These are phyloP conservation scores for Zygosaccharomyces lentus DNA, from an alignment of 805 yeast species.

Conservation along the genomic window DNA sequence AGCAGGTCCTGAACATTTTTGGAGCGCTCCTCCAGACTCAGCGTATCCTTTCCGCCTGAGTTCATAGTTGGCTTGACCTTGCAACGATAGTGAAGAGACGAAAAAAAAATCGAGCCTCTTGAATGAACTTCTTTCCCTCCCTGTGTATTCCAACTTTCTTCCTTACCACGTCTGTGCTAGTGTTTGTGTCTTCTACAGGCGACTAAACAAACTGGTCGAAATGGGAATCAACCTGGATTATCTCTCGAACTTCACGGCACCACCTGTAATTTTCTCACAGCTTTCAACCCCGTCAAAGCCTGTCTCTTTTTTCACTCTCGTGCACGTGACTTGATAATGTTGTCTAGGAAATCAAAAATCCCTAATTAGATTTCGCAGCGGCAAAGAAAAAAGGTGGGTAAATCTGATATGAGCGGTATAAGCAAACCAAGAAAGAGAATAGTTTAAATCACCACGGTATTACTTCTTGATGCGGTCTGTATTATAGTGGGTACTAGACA, in stretches of 20 bases:
- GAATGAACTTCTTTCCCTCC: neutral
- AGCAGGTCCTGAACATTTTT: slow-evolving; percentile 33
- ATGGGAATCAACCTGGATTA: neutral
- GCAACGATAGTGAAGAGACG: neutral
- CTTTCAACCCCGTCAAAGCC: neutral
- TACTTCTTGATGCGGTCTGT: neutral
- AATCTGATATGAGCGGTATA: neutral
- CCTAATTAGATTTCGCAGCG: neutral
- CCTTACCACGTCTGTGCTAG: neutral
- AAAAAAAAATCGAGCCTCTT: neutral
- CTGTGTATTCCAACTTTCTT: neutral
- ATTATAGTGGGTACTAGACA: neutral
- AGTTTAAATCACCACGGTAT: neutral
- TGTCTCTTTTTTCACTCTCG: neutral
- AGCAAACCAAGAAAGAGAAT: neutral
- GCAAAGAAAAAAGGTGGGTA: neutral
- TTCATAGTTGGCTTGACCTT: slow-evolving; percentile 6
- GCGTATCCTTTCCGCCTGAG: slow-evolving; percentile 21
- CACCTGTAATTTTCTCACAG: neutral
- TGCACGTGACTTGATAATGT: neutral
- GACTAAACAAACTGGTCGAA: neutral
- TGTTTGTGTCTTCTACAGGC: neutral
- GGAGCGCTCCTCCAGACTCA: slow-evolving; percentile 31
- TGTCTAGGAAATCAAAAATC: too few species aligned
- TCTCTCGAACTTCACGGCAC: neutral